phyloP scores from a whole-genome alignment of 176 grass and related monocot species.

The Eragrostis curvula region DNA sequence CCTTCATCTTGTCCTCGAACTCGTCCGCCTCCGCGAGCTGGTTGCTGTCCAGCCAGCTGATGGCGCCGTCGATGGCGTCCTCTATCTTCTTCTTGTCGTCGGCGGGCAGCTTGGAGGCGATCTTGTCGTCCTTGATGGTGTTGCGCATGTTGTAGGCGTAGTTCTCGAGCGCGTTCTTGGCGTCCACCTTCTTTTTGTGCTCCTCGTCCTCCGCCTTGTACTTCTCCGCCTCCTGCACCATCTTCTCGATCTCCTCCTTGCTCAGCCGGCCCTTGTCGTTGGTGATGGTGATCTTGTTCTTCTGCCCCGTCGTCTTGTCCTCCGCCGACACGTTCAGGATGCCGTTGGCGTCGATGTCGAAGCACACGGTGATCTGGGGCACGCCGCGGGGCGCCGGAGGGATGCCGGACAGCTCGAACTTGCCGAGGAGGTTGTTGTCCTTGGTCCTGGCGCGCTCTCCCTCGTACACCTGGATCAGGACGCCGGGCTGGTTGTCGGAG shows the following conservation, averaged over 20 bases:
- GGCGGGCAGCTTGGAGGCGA: slow-evolving; percentile 50
- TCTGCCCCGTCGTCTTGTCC: slow-evolving; percentile 74
- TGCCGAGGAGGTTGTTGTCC: slow-evolving; percentile 77
- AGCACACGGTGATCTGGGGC: slow-evolving; percentile 72
- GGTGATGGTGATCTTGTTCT: slow-evolving; percentile 77
- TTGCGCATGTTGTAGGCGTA: slow-evolving; percentile 92
- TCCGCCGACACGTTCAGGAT: slow-evolving; percentile 69
- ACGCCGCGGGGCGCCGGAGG: slow-evolving; percentile 55
- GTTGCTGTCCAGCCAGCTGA: slow-evolving; percentile 59
- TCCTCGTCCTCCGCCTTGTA: slow-evolving; percentile 74
- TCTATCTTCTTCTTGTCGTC: slow-evolving; percentile 63
- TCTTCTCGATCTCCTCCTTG: slow-evolving; percentile 81
- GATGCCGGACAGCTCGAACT: slow-evolving; percentile 73
- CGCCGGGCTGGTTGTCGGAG: slow-evolving; percentile 82
- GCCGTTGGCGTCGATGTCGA: slow-evolving; percentile 74
- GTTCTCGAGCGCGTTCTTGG: slow-evolving; percentile 85
- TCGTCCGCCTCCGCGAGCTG: slow-evolving; percentile 57
- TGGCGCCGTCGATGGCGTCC: slow-evolving; percentile 50
- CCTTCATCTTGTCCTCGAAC: slow-evolving; percentile 69
- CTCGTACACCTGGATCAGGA: slow-evolving; percentile 84
- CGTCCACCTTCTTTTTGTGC: slow-evolving; percentile 83
- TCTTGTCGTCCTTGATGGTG: slow-evolving; percentile 73
- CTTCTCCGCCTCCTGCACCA: slow-evolving; percentile 71
- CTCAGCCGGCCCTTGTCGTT: slow-evolving; percentile 70
- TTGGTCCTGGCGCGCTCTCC: slow-evolving; percentile 67